Evolutionary conservation across 345 rosid genomes (phyloP), one percentile per base, ranked within the genome.

Genomic region (Luvunga scandens): DNA sequence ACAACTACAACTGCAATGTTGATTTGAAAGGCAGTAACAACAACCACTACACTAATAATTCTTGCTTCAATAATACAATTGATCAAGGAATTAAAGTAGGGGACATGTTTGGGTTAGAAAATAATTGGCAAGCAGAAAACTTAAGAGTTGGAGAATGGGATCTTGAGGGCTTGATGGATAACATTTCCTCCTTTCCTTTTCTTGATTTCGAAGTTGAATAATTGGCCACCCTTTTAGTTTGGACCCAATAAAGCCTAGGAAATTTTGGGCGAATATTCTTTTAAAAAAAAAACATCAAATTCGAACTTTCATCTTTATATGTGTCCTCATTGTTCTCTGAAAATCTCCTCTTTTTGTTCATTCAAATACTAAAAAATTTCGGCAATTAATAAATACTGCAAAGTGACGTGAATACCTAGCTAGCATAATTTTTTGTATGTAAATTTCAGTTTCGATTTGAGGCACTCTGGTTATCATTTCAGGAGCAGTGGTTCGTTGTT

Each of bases 141-240:
- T 89, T 89, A 62, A 85, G 89, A 84, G 84, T 86, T 67, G 98
- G 93, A 84, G 98, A 93, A 74, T 94, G 98, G 98, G 98, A 91
- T 81, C 85, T 93, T 22, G 98, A 94, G 78, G 92, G 90, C 78
- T 88, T 95, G 72, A 89, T 93, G 81, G 91, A 88, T 72, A 89
- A 91, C 64, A 83, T 86, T 66, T 85, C 93, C 48, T 87, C 94
- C 78, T 90, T 91, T 67, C 95, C 98, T 72, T 90, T 88, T 75
- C 95, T 89, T 87, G 97, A 95, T 87, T 93, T 90, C 90, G 93
- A 93, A 81, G 81, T 86, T 80, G 90, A 86, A 72, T 91, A 77
- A 84, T 59, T 34, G 25, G 16, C 80, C 28, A 39, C 59, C 50
- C 77, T 45, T 72, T 21, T 59, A 38, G 67, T 30, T 64, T 38